A percentile compares a stretch with the other conserved stretches of the same genome.
These are phyloP conservation scores for Metschnikowia gruessii DNA, from an alignment of 805 yeast species.

Conservation along the genomic window DNA sequence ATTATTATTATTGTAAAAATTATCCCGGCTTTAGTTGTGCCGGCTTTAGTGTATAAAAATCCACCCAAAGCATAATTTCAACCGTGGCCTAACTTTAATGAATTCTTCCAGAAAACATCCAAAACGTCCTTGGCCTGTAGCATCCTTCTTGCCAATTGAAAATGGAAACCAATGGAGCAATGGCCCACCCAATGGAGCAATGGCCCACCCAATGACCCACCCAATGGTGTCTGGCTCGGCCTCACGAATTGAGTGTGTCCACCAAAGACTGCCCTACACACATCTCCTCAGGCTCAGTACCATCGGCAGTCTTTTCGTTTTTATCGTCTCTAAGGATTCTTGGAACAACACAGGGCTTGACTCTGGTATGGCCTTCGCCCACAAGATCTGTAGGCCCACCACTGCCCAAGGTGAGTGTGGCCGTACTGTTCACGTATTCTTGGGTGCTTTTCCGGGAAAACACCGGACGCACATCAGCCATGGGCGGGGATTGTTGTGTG, in stretches of 20 bases:
- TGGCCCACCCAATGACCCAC: no score
- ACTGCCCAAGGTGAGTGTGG: background rate
- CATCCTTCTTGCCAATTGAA: no score
- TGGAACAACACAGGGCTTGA: background rate
- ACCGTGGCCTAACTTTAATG: no score
- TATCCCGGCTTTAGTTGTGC: no score
- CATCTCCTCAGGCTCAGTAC: conserved; percentile 19
- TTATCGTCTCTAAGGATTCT: conserved; percentile 1
- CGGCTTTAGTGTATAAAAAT: no score
- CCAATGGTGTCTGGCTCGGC: background rate
- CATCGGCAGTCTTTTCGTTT: conserved; percentile 2
- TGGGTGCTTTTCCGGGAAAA: background rate
- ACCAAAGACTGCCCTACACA: conserved; percentile 41
- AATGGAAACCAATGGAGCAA: no score
- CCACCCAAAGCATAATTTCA: no score
- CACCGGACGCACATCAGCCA: background rate
- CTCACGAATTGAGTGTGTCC: conserved; percentile 38
- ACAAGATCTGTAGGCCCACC: background rate
- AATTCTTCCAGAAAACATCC: no score
- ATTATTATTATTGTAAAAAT: no score
- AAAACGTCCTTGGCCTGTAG: no score
- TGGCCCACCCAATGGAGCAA: no score
- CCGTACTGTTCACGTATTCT: conserved; percentile 2
- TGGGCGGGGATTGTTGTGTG: conserved; percentile 1
- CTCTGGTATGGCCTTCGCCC: background rate